Base-by-base conservation (phyloP, 2,329 filamentous ascomycete species). In the Mycosphaerella arachidis region DNA sequence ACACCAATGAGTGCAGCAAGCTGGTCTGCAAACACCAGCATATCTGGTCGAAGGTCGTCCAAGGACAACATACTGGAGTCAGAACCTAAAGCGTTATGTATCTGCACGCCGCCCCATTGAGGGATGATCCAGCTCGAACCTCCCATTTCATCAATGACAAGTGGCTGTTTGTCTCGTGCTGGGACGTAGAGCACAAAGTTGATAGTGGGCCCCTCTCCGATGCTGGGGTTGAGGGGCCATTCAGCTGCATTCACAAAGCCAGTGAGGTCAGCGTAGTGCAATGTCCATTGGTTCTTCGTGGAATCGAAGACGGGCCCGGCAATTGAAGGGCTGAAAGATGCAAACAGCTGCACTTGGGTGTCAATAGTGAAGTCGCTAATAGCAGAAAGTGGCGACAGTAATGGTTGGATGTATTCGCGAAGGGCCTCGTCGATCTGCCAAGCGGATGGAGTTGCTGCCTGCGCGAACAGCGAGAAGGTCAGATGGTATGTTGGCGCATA, bases 231-330 rank as follows among this genome's bases (percentile, higher is more conserved):
- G 2, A 99, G 77, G 0, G 94, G 94, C 94, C 94, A 99, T 77
- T 99, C 94, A 1, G 94, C 94, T 2, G 93, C 92, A 70, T 99
- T 99, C 75, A 99, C 92, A 71, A 99, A 99, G 1, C 90, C 92
- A 40, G 91, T 91, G 1, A 99, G 81, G 68, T 96, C 92, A 67
- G 96, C 89, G 72, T 91, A 92, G 68, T 84, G 86, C 37, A 99
- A 78, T 0, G 79, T 83, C 85, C 85, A 88, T 33, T 88, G 82
- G 27, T 86, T 76, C n/a, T 74, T 74, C 0, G 72, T 59, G 27
- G 80, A 75, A 57, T 85, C 80, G 60, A 80, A 84, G 51, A 82
- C 77, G 0, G 86, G 86, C 3, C 77, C 75, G 6, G 79, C 82
- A 18, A 87, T 81, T 1, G 84, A 86, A 0, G 85, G 84, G 1